Base-by-base conservation (phyloP, 495 filamentous ascomycete species). In the Penicillium fimorum region DNA sequence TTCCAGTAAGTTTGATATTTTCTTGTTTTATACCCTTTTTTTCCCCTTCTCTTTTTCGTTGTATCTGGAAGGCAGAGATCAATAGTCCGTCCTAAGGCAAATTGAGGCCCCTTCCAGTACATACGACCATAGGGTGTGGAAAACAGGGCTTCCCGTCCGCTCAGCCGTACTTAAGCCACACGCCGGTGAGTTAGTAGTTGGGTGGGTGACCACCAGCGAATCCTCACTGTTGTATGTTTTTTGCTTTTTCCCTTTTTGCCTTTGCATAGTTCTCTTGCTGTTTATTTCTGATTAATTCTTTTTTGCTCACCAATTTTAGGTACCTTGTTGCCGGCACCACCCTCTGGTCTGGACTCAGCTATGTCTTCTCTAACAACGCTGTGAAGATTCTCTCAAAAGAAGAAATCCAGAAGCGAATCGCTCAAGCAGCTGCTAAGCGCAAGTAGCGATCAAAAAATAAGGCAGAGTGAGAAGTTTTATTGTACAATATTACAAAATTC, bases 341-440 rank as follows among this genome's bases (percentile, higher is more conserved):
- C 1, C 67, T 93, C 13, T 92, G 89, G 90, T 92, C 89, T 30
- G 90, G 90, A 17, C 76, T 89, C 4, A 90, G 88, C 67, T 95
- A 95, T 63, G 73, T 93, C 32, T 91, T 86, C 65, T 86, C 85
- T 53, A 91, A 88, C 63, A 84, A 91, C 62, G 89, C 88, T 0
- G 88, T 93, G 42, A 91, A 85, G 67, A 93, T 93, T 45, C 66
- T 95, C 11, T 84, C 80, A 11, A 79, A 84, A 32, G 70, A 76
- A 38, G 67, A 74, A 37, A 56, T 76, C 13, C 71, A 79, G 55
- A 74, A 69, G 49, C 69, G 72, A 11, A 67, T 74, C 51, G 67
- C 73, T 3, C 55, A 61, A 33, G 73, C 73, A 0, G 67, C 64
- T 10, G 60, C 58, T 0, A 71, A 67, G 60, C 63, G 65, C 18